Evolutionary conservation across 2,329 filamentous ascomycete genomes (phyloP).

Genomic region (Botrytis elliptica): DNA sequence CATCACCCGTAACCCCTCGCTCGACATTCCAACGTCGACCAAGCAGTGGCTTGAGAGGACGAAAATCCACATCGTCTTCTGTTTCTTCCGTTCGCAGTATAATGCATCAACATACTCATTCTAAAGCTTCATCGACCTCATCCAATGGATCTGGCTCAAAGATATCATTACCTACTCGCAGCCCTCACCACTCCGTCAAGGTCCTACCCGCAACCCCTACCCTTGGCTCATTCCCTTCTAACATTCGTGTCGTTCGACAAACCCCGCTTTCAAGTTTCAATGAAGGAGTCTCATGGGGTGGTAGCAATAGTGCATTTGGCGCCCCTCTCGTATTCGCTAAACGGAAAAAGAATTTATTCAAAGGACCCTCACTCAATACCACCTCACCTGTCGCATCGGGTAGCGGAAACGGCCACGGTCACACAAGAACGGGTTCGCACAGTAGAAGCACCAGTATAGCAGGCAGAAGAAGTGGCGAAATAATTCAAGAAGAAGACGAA

Average conservation of each 20-base stretch:
- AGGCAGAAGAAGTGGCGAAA: slow-evolving; percentile 69
- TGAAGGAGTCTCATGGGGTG: slow-evolving; percentile 49
- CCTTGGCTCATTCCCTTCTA: slow-evolving; percentile 71
- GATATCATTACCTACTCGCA: slow-evolving; percentile 63
- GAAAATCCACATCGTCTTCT: slow-evolving; percentile 94
- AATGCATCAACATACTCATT: slow-evolving; percentile 82
- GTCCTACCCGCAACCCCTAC: slow-evolving; percentile 91
- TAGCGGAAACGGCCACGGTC: slow-evolving; percentile 38
- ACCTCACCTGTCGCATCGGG: slow-evolving; percentile 25
- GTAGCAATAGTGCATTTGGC: slow-evolving; percentile 52
- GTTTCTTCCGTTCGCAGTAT: slow-evolving; percentile 91
- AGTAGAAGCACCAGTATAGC: slow-evolving; percentile 61
- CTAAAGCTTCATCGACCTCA: slow-evolving; percentile 90
- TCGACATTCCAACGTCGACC: slow-evolving; percentile 75
- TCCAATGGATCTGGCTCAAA: slow-evolving; percentile 74
- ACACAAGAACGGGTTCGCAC: slow-evolving; percentile 40
- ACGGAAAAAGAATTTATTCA: slow-evolving; percentile 77
- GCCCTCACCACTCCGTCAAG: slow-evolving; percentile 88
- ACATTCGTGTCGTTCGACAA: slow-evolving; percentile 77
- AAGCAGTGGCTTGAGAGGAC: slow-evolving; percentile 78
- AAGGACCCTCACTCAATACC: slow-evolving; percentile 67
- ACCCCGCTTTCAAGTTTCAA: slow-evolving; percentile 54
- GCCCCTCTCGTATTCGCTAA: slow-evolving; percentile 75
- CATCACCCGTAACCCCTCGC: slow-evolving; percentile 82
- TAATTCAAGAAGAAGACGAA: slow-evolving; percentile 47